Evolutionary conservation across 2,329 filamentous ascomycete genomes (phyloP), one percentile per base, ranked within the genome.

Genomic region (Aspergillus brasiliensis): DNA sequence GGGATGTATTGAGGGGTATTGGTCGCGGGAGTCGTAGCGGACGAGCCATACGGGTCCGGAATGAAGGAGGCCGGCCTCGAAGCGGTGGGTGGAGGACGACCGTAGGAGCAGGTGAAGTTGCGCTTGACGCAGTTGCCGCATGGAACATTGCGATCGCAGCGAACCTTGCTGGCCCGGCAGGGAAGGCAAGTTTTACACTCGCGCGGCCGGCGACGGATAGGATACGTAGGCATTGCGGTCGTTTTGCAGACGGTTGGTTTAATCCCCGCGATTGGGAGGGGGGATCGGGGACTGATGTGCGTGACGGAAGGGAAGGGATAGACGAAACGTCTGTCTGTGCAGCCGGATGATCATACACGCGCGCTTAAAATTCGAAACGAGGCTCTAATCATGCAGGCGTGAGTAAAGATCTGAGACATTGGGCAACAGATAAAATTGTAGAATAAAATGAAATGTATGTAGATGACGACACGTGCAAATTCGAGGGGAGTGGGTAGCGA

Each of bases 101-200:
- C 72, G 67, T 75, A 75, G 59, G 74, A 71, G 59, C 76, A 78
- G 61, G 67, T 73, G 61, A 75, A 75, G 53, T 75, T 75, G 59
- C 76, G 73, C 63, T 77, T 78, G 58, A 75, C 69, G 64, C 76
- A 78, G 63, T 77, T 77, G 57, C 73, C 67, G 56, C 76, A 78
- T 44, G 76, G 76, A 10, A 75, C 62, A 47, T 76, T 74, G 65
- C 76, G 75, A 67, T 78, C 76, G 65, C 76, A 78, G 62, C 80
- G 75, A 67, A 82, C 82, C 73, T 84, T 84, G 52, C 80, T 78
- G 21, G 77, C 75, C 47, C 81, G 80, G 59, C 82, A 84, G 15
- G 78, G 71, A 53, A 78, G 73, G 63, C 82, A 83, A 3, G 82
- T 82, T 64, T 82, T 81, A 64, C 72, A 75, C 64, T 75, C 71